These are phyloP conservation scores for Aureobasidium sp. DNA, from an alignment of 2,329 filamentous ascomycete species.

Conservation along the genomic window DNA sequence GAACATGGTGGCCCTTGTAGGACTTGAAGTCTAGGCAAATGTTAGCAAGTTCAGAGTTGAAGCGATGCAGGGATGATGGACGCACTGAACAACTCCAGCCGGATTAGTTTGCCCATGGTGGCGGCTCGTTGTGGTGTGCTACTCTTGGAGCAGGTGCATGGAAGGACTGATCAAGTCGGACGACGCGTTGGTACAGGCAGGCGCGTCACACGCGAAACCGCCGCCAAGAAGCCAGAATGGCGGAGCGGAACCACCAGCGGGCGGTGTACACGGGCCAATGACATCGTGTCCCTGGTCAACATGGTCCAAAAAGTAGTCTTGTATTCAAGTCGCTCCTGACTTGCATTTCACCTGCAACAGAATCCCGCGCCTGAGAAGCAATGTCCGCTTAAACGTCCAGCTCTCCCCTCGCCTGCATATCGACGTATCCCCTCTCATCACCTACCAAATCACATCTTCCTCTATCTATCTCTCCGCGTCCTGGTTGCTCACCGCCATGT, in stretches of 20 bases:
- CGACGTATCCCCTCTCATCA: background rate
- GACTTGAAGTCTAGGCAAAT: slow-evolving; percentile 81
- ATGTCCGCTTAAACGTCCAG: background rate
- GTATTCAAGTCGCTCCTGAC: background rate
- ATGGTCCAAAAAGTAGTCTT: slow-evolving; percentile 1
- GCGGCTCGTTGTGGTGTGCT: slow-evolving; percentile 13
- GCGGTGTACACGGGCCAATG: background rate
- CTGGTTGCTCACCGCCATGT: slow-evolving; percentile 13
- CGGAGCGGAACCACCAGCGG: background rate
- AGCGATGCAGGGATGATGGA: background rate
- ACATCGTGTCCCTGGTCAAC: background rate
- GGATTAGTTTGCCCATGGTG: slow-evolving; percentile 91
- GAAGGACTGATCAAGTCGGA: background rate
- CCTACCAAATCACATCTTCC: background rate
- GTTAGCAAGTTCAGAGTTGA: slow-evolving; percentile 15
- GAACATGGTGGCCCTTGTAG: slow-evolving; percentile 91
- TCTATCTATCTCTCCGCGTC: background rate
- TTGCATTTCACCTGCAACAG: background rate
- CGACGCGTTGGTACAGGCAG: slow-evolving; percentile 1
- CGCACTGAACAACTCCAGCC: slow-evolving; percentile 87
- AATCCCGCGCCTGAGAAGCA: background rate
- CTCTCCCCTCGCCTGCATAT: background rate
- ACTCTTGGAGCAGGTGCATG: background rate
- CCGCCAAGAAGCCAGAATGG: background rate
- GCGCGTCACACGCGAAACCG: background rate